phyloP scores from a whole-genome alignment of 2,329 filamentous ascomycete genomes.

The Lachnellula suecica region DNA sequence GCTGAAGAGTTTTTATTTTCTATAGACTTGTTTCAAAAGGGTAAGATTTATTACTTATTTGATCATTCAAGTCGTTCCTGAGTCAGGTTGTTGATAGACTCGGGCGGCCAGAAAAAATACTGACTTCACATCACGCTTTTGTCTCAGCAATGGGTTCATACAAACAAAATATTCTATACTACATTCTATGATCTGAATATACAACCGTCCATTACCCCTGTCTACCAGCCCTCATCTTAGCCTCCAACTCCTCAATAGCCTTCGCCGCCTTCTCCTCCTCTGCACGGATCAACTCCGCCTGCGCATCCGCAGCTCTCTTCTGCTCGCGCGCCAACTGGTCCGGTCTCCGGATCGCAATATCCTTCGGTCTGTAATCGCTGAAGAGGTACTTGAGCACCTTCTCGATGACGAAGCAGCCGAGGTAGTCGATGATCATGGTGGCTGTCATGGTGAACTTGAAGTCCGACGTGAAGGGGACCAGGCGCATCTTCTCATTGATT shows the following conservation, averaged over 20 bases:
- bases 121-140: too few relatives aligned
- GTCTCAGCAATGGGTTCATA: background rate
- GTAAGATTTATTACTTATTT: too few relatives aligned
- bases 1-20: too few relatives aligned
- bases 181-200: conserved; percentile 17
- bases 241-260: conserved; percentile 57
- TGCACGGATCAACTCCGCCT: conserved; percentile 44
- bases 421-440: conserved; percentile 86
- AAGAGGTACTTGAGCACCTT: conserved; percentile 81
- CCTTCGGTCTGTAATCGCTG: conserved; percentile 88
- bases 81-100: too few relatives aligned
- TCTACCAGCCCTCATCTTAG: conserved; percentile 48
- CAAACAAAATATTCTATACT: conserved; percentile 3
- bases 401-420: conserved; percentile 84
- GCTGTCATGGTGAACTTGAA: conserved; percentile 86
- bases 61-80: too few relatives aligned
- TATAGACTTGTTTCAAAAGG: too few relatives aligned
- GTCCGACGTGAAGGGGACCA: conserved; percentile 84
- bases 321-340: conserved; percentile 83
- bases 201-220: conserved; percentile 2
- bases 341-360: conserved; percentile 82
- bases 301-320: conserved; percentile 62
- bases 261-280: conserved; percentile 53
- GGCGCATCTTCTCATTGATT: conserved; percentile 87
- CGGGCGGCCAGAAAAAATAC: too few relatives aligned